A percentile compares a stretch with the other conserved stretches of the same genome.
Evolutionary conservation across 1,284 basidiomycete genomes (phyloP).

Genomic region (Cutaneotrichosporon spelunceum): DNA sequence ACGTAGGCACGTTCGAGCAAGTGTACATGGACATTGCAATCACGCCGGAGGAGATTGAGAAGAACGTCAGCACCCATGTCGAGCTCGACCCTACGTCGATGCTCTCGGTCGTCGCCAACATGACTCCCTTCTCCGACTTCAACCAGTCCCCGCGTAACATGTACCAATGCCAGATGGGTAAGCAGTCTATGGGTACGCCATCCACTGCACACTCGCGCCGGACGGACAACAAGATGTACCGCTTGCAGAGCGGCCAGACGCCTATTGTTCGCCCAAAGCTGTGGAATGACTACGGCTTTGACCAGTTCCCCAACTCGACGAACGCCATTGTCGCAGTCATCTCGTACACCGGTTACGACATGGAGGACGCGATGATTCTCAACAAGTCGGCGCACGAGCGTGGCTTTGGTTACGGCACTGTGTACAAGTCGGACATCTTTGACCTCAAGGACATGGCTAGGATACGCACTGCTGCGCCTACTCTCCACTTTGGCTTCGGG

Average conservation of each 20-base stretch:
- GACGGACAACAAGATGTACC: slow-evolving; percentile 98
- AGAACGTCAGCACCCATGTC: slow-evolving; percentile 78
- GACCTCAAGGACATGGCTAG: slow-evolving; percentile 81
- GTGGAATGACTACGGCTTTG: slow-evolving; percentile 97
- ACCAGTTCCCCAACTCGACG: slow-evolving; percentile 96
- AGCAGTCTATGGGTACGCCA: slow-evolving; percentile 99
- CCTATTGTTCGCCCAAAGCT: slow-evolving; percentile 89
- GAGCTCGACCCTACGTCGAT: slow-evolving; percentile 95
- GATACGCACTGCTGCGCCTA: slow-evolving; percentile 60
- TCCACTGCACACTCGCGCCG: slow-evolving; percentile 84
- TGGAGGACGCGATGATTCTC: slow-evolving; percentile 99
- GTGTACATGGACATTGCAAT: slow-evolving; percentile 99
- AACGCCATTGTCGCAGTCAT: slow-evolving; percentile 99
- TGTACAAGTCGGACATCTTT: slow-evolving; percentile 92
- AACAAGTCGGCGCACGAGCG: slow-evolving; percentile 99
- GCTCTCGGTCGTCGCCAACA: slow-evolving; percentile 68
- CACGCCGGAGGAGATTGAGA: slow-evolving; percentile 81
- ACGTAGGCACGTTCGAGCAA: slow-evolving; percentile 95
- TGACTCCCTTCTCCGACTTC: slow-evolving; percentile 80
- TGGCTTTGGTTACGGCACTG: slow-evolving; percentile 93
- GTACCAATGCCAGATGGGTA: slow-evolving; percentile 80
- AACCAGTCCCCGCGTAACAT: slow-evolving; percentile 68
- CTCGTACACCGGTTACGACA: slow-evolving; percentile 99
- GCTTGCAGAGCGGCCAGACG: slow-evolving; percentile 90
- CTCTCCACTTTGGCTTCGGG: slow-evolving; percentile 81